phyloP scores from a whole-genome alignment of 345 rosid species.

The Triadica sebifera region DNA sequence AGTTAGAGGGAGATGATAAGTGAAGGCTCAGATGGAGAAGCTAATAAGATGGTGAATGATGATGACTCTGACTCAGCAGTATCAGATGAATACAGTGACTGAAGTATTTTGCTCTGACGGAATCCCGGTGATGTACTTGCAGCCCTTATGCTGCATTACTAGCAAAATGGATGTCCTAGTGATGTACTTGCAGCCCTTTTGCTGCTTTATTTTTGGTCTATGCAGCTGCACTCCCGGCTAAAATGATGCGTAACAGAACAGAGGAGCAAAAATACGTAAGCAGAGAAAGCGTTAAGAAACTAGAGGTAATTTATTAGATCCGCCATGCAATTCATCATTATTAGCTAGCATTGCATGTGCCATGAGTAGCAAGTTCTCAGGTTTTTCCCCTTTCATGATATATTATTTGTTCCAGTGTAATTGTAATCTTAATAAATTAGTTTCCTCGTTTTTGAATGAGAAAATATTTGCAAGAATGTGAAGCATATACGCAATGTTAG shows the following conservation, averaged over 20 bases:
- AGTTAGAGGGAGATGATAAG: slow-evolving; percentile 38
- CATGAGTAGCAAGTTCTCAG: background rate
- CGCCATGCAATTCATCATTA: slow-evolving; percentile 8
- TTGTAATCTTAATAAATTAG: slow-evolving; percentile 10
- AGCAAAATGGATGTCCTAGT: too few relatives aligned
- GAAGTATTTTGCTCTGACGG: slow-evolving; percentile 9
- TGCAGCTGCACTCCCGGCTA: slow-evolving; percentile 18
- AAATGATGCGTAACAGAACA: slow-evolving; percentile 2
- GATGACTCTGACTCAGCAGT: slow-evolving; percentile 45
- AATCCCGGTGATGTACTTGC: too few relatives aligned
- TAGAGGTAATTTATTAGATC: slow-evolving; percentile 9
- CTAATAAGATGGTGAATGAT: slow-evolving; percentile 32
- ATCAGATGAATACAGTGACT: slow-evolving; percentile 81
- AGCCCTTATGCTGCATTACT: too few relatives aligned
- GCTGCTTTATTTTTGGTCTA: slow-evolving; percentile 18
- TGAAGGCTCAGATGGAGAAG: slow-evolving; percentile 49
- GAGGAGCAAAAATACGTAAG: background rate
- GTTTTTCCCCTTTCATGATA: background rate
- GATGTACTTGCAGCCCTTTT: slow-evolving; percentile 14
- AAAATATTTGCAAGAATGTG: background rate
- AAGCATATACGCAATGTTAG: too few relatives aligned
- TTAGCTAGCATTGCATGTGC: slow-evolving; percentile 5
- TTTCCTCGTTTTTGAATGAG: background rate
- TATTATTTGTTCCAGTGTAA: background rate
- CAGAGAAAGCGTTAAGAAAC: slow-evolving; percentile 11